Conservation (phyloP, 2,329 filamentous ascomycete genomes). For the Cladobotryum mycophilum region DNA sequence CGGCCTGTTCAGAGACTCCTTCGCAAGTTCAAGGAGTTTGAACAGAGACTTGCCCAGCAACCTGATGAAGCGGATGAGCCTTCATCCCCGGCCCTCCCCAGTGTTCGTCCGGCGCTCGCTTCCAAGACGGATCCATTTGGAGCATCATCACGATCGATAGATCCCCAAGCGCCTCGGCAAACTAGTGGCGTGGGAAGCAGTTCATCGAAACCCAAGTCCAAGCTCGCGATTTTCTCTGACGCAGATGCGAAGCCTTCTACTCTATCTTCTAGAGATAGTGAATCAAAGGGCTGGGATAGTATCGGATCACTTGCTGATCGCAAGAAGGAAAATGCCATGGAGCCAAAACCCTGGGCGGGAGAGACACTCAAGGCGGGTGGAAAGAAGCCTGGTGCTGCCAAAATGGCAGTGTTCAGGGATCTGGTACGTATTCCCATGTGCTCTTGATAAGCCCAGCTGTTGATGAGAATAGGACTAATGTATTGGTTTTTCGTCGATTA, state of each 20-base stretch:
- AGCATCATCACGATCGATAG: slow-evolving; percentile 44
- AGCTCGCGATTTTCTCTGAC: slow-evolving; percentile 89
- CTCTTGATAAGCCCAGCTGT: slow-evolving; percentile 53
- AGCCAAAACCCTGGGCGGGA: slow-evolving; percentile 84
- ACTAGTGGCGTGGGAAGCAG: slow-evolving; percentile 41
- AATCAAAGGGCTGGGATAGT: slow-evolving; percentile 77
- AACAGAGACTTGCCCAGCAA: slow-evolving; percentile 64
- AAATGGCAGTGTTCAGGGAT: slow-evolving; percentile 93
- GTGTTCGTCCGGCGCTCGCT: slow-evolving; percentile 73
- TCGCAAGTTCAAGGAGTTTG: slow-evolving; percentile 90
- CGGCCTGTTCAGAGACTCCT: slow-evolving; percentile 72
- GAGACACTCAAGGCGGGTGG: slow-evolving; percentile 85
- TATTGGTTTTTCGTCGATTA: slow-evolving; percentile 41
- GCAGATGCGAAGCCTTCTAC: slow-evolving; percentile 54
- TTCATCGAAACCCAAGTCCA: slow-evolving; percentile 63
- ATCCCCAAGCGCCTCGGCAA: slow-evolving; percentile 60
- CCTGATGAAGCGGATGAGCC: slow-evolving; percentile 60
- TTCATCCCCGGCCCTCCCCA: slow-evolving; percentile 79
- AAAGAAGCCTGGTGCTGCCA: slow-evolving; percentile 65
- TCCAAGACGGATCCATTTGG: slow-evolving; percentile 82
- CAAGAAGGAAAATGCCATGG: slow-evolving; percentile 88
- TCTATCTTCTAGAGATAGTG: slow-evolving; percentile 45
- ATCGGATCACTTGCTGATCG: slow-evolving; percentile 82
- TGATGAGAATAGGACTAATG: slow-evolving; percentile 98
- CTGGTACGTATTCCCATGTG: slow-evolving; percentile 55